These are phyloP conservation scores for Echinochloa phyllopogon DNA, from an alignment of 176 grass and related monocot species.

Conservation along the genomic window DNA sequence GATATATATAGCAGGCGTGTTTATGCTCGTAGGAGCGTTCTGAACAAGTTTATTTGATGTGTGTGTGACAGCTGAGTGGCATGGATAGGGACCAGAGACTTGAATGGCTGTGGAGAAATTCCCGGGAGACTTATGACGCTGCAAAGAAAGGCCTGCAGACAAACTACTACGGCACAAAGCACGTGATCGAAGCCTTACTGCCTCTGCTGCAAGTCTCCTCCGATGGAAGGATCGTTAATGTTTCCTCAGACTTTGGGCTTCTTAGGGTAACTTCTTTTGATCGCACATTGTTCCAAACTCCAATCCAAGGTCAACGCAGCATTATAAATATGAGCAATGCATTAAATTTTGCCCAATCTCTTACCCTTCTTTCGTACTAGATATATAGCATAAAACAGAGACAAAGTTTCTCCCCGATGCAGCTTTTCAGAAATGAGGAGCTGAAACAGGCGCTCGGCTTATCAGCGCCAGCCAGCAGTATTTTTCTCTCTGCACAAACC, in stretches of 20 bases:
- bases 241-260: slow-evolving; percentile 32
- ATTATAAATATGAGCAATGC: neutral
- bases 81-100: neutral
- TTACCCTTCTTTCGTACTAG: neutral
- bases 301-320: neutral
- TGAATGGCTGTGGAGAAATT: slow-evolving; percentile 7
- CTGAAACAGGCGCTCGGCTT: too few relatives aligned
- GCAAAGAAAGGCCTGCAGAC: slow-evolving; percentile 47
- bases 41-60: neutral
- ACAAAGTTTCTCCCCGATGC: neutral
- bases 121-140: slow-evolving; percentile 5
- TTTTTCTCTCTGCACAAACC: too few relatives aligned
- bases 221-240: slow-evolving; percentile 55
- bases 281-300: neutral
- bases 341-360: neutral
- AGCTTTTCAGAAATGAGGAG: slow-evolving; percentile 41
- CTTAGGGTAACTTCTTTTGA: slow-evolving; percentile 31
- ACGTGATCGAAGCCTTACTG: slow-evolving; percentile 41
- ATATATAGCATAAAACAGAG: neutral
- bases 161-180: slow-evolving; percentile 59
- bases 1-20: too few relatives aligned
- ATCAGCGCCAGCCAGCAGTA: too few relatives aligned
- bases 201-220: slow-evolving; percentile 47
- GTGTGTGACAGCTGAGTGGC: slow-evolving; percentile 31
- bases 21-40: neutral